A percentile compares a stretch with the other conserved stretches of the same genome.
Conservation (phyloP, 116 monocot genomes). For the Dioscorea cayenensis region DNA sequence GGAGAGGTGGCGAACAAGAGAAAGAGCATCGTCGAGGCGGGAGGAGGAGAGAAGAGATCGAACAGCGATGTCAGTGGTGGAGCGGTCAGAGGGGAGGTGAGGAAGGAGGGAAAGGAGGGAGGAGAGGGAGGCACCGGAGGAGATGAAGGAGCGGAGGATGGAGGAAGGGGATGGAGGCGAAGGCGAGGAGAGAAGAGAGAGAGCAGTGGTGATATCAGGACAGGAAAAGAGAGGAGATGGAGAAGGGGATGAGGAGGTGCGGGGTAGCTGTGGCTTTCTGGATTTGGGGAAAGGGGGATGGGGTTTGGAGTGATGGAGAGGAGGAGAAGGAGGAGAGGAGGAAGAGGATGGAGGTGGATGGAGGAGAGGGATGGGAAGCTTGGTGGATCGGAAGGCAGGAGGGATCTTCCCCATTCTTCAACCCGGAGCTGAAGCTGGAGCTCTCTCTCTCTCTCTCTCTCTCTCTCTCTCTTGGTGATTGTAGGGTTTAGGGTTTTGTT, state of each 20-base stretch:
- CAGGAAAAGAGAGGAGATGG: constrained; percentile 21
- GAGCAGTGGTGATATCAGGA: constrained; percentile 37
- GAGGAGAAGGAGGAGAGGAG: constrained; percentile 17
- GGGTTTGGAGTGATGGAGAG: constrained; percentile 4
- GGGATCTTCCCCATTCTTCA: constrained; percentile 53
- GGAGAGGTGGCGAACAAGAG: constrained; percentile 41
- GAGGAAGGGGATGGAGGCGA: constrained; percentile 7
- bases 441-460: neutral
- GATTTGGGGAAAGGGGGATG: neutral
- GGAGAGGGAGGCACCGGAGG: constrained; percentile 9
- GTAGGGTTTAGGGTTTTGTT: neutral
- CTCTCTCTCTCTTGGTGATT: neutral
- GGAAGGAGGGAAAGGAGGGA: constrained; percentile 40
- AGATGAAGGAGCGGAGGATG: constrained; percentile 35
- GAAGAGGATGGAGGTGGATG: constrained; percentile 37
- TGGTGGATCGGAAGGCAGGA: constrained; percentile 32
- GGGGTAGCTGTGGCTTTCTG: neutral
- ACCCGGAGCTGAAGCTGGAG: no score
- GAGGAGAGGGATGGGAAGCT: constrained; percentile 26
- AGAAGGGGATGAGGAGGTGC: neutral
- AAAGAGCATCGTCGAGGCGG: constrained; percentile 27
- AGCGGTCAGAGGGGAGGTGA: constrained; percentile 12
- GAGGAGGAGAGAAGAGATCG: constrained; percentile 27
- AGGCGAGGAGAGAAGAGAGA: constrained; percentile 4
- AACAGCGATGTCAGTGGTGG: constrained; percentile 16